Base-by-base conservation (phyloP, 805 yeast genomes). In the Zygosaccharomyces lentus region DNA sequence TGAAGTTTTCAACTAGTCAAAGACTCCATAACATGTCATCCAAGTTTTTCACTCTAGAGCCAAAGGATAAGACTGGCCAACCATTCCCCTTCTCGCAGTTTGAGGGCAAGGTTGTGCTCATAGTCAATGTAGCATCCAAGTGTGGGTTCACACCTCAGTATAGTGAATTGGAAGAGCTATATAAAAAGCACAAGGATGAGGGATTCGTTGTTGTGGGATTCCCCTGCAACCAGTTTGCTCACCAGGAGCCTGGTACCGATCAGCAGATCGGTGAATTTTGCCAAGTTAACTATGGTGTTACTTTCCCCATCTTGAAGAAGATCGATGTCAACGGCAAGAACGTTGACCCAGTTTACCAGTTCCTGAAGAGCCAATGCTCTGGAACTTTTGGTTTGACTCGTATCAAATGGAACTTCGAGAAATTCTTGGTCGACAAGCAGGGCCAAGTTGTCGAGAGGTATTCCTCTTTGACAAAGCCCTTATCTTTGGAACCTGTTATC, bases 181-280 rank as follows among this genome's bases (percentile, higher is more conserved):
- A 87, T 69, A 69, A 80, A 50, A 79, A 80, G 61, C 85, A 82
- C 68, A 68, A 75, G 43, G 78, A 75, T 40, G 59, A 75, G 51
- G 95, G 87, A 1, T 70, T 90, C 19, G 79, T 69, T 37, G 73
- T 89, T 23, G 53, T 89, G 29, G 96, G 89, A 0, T 88, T 89
- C 76, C 97, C 97, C 26, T 87, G 96, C 68, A 86, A 87, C 69
- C 96, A 88, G 64, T 89, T 89, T 63, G 90, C 84, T 19, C 70
- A 77, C 56, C 84, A 93, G 72, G 87, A 90, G 67, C 83, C 93
- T 55, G 82, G 81, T 3, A 60, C 77, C 2, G 80, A 77, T 41
- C 76, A 80, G 46, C 89, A 85, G 58, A 87, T 87, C 53, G 81
- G 79, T 16, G 66, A 74, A 37, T 85, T 84, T 70, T 89, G 96